Conservation (phyloP, 2,329 filamentous ascomycete genomes). For the Botrytis tulipae region DNA sequence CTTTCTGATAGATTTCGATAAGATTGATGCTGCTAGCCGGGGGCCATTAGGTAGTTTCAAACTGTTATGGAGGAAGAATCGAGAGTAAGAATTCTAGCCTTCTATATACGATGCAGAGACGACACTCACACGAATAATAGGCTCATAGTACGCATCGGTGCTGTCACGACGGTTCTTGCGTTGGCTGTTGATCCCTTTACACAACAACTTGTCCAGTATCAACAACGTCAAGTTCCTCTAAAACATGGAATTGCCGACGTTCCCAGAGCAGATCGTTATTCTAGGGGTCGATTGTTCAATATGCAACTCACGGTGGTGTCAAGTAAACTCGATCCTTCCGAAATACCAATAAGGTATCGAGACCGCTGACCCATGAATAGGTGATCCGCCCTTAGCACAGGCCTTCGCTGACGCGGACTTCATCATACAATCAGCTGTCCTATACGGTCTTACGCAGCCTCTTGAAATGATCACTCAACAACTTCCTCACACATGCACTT, state of each 20-base stretch:
- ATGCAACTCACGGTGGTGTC: not conserved
- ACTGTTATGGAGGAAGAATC: constrained; percentile 9
- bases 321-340: not conserved
- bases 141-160: constrained; percentile 8
- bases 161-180: not conserved
- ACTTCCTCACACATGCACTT: not conserved
- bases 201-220: constrained; percentile 8
- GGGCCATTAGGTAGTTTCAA: constrained; percentile 11
- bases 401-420: not conserved
- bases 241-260: not conserved
- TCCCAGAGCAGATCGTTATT: constrained; percentile 6
- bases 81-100: not conserved
- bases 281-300: not conserved
- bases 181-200: constrained; percentile 10
- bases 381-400: not conserved
- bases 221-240: constrained; percentile 1
- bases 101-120: not conserved
- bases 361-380: not conserved
- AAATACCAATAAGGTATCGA: not conserved
- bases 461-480: not conserved
- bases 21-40: constrained; percentile 9
- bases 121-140: constrained; percentile 3
- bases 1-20: constrained; percentile 5
- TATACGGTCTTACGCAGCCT: constrained; percentile 7
- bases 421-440: constrained; percentile 4